phyloP scores from a whole-genome alignment of 2,329 filamentous ascomycete genomes.

The Metarhizium rileyi region DNA sequence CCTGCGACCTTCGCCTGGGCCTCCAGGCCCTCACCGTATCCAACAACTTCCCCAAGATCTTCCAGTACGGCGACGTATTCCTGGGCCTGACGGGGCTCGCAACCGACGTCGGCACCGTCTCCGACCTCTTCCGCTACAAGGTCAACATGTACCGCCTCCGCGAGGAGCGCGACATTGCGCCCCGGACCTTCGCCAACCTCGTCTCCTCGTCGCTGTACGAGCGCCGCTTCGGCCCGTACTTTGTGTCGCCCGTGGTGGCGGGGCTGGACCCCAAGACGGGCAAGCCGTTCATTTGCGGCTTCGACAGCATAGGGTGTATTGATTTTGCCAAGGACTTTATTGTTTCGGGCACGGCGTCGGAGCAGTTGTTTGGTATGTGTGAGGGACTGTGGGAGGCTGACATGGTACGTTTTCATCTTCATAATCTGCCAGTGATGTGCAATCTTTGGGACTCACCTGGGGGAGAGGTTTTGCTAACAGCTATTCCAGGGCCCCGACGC shows the following conservation, averaged over 20 bases:
- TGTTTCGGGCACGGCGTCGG: conserved; percentile 88
- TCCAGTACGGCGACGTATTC: conserved; percentile 92
- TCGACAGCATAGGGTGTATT: conserved; percentile 98
- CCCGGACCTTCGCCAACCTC: conserved; percentile 91
- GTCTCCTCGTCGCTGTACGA: conserved; percentile 89
- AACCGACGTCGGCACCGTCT: conserved; percentile 89
- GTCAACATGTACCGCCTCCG: conserved; percentile 99
- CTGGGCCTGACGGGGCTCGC: conserved; percentile 93
- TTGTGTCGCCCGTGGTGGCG: conserved; percentile 88
- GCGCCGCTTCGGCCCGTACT: conserved; percentile 91
- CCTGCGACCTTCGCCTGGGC: conserved; percentile 95
- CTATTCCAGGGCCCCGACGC: conserved; percentile 67
- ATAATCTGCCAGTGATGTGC: background rate
- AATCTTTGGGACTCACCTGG: too few relatives aligned
- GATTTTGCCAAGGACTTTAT: conserved; percentile 99
- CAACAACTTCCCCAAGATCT: conserved; percentile 99
- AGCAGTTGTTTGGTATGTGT: conserved; percentile 98
- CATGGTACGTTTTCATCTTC: conserved; percentile 54
- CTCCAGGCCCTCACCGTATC: conserved; percentile 94
- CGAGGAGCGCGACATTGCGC: conserved; percentile 93
- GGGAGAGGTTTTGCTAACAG: background rate
- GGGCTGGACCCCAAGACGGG: conserved; percentile 91
- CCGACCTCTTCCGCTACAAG: conserved; percentile 98
- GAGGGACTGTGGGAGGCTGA: conserved; percentile 97
- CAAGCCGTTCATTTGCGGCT: conserved; percentile 96